Conservation (phyloP, 2,329 filamentous ascomycete genomes). For the Apiospora marii region DNA sequence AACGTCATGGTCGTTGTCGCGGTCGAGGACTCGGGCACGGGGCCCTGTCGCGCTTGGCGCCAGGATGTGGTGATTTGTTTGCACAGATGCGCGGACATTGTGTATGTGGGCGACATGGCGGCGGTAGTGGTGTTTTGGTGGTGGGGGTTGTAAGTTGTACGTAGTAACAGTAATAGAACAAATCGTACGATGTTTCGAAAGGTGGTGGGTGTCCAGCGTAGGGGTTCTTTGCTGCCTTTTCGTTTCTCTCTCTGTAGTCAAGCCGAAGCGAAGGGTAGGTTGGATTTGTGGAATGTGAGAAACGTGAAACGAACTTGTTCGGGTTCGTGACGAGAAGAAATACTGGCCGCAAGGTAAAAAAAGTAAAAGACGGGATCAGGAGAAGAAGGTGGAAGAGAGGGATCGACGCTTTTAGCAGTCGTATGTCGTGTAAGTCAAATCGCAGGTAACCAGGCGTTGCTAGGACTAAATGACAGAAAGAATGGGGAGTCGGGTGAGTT, state of each 20-base stretch:
- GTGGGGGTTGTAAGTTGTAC: background rate
- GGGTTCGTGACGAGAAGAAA: background rate
- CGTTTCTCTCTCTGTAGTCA: background rate
- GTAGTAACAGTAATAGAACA: background rate
- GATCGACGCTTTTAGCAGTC: constrained; percentile 13
- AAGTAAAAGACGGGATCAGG: background rate
- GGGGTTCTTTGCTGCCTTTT: background rate
- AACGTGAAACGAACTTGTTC: background rate
- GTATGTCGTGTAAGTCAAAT: constrained; percentile 22
- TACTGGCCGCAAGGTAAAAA: background rate
- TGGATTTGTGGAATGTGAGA: constrained; percentile 1
- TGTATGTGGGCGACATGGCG: constrained; percentile 66
- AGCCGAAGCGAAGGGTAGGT: background rate
- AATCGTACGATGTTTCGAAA: constrained; percentile 3
- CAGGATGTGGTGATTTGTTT: constrained; percentile 68
- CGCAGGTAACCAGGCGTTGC: constrained; percentile 14
- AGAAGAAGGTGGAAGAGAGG: constrained; percentile 11
- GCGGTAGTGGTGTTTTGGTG: constrained; percentile 29
- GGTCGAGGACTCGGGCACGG: constrained; percentile 41
- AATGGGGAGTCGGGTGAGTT: constrained; percentile 21
- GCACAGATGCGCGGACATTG: constrained; percentile 68
- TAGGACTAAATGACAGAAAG: background rate
- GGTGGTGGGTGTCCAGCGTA: background rate
- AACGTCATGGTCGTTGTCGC: constrained; percentile 35
- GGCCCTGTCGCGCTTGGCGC: constrained; percentile 56